Conservation (phyloP, 1,284 basidiomycete species). For the Coniophora puteana region DNA sequence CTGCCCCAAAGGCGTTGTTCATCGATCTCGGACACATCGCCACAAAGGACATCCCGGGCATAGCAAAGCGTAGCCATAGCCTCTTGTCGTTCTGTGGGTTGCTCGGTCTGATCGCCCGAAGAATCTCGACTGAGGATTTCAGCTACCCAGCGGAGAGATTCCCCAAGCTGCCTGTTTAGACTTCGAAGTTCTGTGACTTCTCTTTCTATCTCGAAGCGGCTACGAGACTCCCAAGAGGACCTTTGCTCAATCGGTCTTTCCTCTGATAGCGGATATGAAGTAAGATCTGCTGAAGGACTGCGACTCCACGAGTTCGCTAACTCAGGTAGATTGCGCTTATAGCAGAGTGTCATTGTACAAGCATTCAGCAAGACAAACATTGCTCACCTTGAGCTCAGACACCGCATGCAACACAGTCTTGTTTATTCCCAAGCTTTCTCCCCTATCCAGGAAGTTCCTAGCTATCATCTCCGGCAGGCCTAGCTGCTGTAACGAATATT, state of each 20-base stretch:
- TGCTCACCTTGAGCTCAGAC: slow-evolving; percentile 62
- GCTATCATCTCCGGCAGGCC: slow-evolving; percentile 69
- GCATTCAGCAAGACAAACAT: not conserved
- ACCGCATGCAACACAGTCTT: slow-evolving; percentile 76
- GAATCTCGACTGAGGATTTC: slow-evolving; percentile 57
- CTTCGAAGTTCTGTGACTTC: slow-evolving; percentile 49
- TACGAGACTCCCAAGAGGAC: slow-evolving; percentile 61
- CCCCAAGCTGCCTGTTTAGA: slow-evolving; percentile 58
- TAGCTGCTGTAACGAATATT: slow-evolving; percentile 40
- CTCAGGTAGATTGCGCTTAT: slow-evolving; percentile 80
- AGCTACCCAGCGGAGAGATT: slow-evolving; percentile 68
- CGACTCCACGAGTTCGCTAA: slow-evolving; percentile 64
- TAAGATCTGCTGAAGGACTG: slow-evolving; percentile 39
- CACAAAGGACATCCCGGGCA: slow-evolving; percentile 67
- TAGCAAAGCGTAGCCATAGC: slow-evolving; percentile 72
- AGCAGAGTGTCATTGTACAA: slow-evolving; percentile 8
- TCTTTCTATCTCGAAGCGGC: slow-evolving; percentile 62
- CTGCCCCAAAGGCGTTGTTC: slow-evolving; percentile 61
- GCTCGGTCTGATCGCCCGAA: slow-evolving; percentile 36
- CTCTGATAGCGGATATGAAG: slow-evolving; percentile 60
- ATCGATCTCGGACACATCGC: slow-evolving; percentile 50
- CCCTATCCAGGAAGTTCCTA: slow-evolving; percentile 66
- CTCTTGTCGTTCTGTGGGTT: slow-evolving; percentile 50
- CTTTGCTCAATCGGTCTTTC: slow-evolving; percentile 54
- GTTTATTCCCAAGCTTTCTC: slow-evolving; percentile 77